These are phyloP conservation scores for Yarrowia sp. DNA, from an alignment of 805 yeast genomes.

Conservation along the genomic window DNA sequence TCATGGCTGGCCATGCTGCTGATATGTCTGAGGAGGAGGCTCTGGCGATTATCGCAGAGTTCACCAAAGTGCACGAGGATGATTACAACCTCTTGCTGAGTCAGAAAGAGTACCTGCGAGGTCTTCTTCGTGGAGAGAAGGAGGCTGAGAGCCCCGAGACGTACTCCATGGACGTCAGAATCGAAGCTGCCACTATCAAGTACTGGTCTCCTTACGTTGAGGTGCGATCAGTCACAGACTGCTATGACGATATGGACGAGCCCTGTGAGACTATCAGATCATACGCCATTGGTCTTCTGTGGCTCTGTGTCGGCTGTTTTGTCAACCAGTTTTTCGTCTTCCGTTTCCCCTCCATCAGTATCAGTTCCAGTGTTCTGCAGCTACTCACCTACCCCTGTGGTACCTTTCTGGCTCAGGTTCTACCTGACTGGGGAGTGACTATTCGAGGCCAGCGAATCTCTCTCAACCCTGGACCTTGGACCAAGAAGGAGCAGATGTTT, in stretches of 20 bases:
- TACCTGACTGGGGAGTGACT: constrained; percentile 39
- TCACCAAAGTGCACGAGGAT: background rate
- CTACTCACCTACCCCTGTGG: constrained; percentile 61
- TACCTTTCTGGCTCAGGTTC: constrained; percentile 25
- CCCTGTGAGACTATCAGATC: constrained; percentile 51
- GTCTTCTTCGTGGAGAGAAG: background rate
- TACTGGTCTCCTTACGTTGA: constrained; percentile 57
- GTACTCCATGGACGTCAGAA: background rate
- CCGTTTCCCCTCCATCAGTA: constrained; percentile 50
- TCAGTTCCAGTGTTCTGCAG: constrained; percentile 53
- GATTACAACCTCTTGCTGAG: background rate
- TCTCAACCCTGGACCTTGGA: constrained; percentile 61
- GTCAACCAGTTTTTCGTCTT: constrained; percentile 46
- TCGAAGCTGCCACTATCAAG: background rate
- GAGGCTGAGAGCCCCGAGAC: background rate
- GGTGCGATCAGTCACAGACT: constrained; percentile 58
- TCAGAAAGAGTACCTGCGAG: background rate
- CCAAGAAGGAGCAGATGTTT: constrained; percentile 59
- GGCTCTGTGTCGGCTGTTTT: constrained; percentile 32
- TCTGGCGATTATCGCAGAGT: background rate
- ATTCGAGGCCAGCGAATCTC: constrained; percentile 36
- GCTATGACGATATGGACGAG: constrained; percentile 46
- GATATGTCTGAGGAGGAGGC: background rate
- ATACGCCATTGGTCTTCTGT: constrained; percentile 41
- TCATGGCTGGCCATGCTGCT: background rate